Evolutionary conservation across 805 yeast genomes (phyloP).

Genomic region (Myxozyma neglecta): DNA sequence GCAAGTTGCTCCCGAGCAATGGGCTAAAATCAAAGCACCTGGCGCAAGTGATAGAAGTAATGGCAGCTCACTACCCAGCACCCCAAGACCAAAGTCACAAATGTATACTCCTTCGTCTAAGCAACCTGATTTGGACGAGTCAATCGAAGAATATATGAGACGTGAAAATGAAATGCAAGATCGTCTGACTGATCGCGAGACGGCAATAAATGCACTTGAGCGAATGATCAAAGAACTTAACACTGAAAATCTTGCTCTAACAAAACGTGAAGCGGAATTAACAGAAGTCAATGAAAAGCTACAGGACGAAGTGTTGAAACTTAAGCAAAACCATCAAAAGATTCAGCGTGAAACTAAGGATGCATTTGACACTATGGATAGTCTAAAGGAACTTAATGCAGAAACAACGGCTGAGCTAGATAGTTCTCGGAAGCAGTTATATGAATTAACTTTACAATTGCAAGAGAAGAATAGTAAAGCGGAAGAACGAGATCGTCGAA

Average conservation of each 20-base stretch:
- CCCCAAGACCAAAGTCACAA: slow-evolving; percentile 4
- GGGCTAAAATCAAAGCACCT: slow-evolving; percentile 31
- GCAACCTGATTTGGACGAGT: slow-evolving; percentile 20
- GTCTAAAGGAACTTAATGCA: slow-evolving; percentile 27
- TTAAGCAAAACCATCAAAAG: slow-evolving; percentile 20
- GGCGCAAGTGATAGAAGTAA: not conserved
- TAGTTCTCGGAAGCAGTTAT: slow-evolving; percentile 17
- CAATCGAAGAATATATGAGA: slow-evolving; percentile 34
- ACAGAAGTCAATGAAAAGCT: not conserved
- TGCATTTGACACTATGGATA: slow-evolving; percentile 20
- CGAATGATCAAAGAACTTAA: slow-evolving; percentile 7
- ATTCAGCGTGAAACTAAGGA: slow-evolving; percentile 28
- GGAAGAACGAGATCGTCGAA: slow-evolving; percentile 21
- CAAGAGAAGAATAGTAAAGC: slow-evolving; percentile 7
- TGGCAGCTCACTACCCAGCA: slow-evolving; percentile 7
- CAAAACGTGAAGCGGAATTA: slow-evolving; percentile 10
- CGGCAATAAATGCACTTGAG: slow-evolving; percentile 30
- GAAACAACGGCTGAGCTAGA: slow-evolving; percentile 32
- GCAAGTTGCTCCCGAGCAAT: slow-evolving; percentile 34
- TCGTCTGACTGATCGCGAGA: slow-evolving; percentile 37
- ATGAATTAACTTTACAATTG: slow-evolving; percentile 13
- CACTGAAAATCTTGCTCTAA: slow-evolving; percentile 14
- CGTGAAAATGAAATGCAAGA: slow-evolving; percentile 41
- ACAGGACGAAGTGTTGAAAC: slow-evolving; percentile 5
- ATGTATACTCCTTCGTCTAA: not conserved